These are phyloP conservation scores for Boletus rubescentipes DNA, from an alignment of 768 basidiomycete genomes.

Conservation along the genomic window DNA sequence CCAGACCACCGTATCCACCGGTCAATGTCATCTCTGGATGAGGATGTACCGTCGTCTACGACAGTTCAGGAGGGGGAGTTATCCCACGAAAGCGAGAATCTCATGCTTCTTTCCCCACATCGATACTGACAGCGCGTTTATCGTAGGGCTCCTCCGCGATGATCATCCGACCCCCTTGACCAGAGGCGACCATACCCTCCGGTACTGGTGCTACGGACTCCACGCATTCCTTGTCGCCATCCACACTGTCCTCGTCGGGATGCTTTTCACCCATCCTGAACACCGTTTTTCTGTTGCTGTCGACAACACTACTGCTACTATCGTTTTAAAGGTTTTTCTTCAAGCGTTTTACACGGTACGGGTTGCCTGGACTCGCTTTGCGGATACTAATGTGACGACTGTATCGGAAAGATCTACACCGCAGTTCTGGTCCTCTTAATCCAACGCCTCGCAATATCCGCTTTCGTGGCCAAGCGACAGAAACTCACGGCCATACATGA, in stretches of 20 bases:
- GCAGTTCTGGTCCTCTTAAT: conserved; percentile 13
- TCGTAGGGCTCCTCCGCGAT: too few relatives aligned
- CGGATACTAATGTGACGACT: neutral
- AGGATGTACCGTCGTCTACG: too few relatives aligned
- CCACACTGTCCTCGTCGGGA: neutral
- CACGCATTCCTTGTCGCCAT: neutral
- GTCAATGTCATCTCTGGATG: too few relatives aligned
- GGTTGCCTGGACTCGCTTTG: neutral
- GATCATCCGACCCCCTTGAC: too few relatives aligned
- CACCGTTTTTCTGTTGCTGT: neutral
- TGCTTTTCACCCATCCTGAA: neutral
- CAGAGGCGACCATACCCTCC: neutral
- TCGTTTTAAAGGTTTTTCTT: neutral
- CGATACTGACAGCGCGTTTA: too few relatives aligned
- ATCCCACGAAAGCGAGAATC: too few relatives aligned
- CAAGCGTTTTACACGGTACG: neutral
- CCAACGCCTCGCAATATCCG: conserved; percentile 13
- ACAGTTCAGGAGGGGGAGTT: conserved; percentile 21
- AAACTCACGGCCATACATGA: conserved; percentile 23
- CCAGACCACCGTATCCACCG: too few relatives aligned
- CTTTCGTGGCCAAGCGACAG: conserved; percentile 1
- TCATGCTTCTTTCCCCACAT: too few relatives aligned
- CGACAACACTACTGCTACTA: neutral
- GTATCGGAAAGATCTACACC: conserved; percentile 13
- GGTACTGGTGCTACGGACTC: neutral